Percentiles rank a stretch among this genome's conserved stretches.
Evolutionary conservation across 768 basidiomycete genomes (phyloP).

Genomic region (Leccinum ochraceum): DNA sequence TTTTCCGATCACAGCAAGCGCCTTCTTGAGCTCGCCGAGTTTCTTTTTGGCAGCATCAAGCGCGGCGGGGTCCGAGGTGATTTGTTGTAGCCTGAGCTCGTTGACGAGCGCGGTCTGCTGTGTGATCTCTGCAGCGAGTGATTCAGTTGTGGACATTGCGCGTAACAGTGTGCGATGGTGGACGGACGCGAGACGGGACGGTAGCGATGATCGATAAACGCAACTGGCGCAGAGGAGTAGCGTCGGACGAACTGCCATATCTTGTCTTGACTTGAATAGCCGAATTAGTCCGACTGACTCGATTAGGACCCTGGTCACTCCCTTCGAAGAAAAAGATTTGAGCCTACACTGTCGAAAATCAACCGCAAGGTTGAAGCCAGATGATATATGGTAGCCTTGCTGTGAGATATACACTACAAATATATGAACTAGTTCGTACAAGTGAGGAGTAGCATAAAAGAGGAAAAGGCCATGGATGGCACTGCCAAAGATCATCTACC

Average conservation of each 20-base stretch:
- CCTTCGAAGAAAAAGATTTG: background rate
- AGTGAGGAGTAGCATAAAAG: too few relatives aligned
- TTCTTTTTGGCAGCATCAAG: constrained; percentile 68
- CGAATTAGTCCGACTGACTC: constrained; percentile 24
- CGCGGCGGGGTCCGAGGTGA: constrained; percentile 43
- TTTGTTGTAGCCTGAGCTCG: constrained; percentile 53
- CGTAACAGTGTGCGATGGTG: constrained; percentile 14
- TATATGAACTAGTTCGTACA: too few relatives aligned
- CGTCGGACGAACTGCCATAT: background rate
- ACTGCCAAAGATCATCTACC: background rate
- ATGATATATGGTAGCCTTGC: too few relatives aligned
- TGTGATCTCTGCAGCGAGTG: constrained; percentile 56
- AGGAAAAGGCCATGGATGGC: too few relatives aligned
- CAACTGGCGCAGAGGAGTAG: constrained; percentile 1
- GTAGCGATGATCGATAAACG: constrained; percentile 37
- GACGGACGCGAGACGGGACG: constrained; percentile 12
- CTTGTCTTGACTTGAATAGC: background rate
- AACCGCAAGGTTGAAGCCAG: too few relatives aligned
- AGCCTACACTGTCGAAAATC: too few relatives aligned
- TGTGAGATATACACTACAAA: too few relatives aligned
- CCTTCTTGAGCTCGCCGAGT: constrained; percentile 68
- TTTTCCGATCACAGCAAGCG: constrained; percentile 44
- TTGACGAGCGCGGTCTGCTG: constrained; percentile 59
- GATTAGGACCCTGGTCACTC: constrained; percentile 28
- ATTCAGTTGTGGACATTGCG: constrained; percentile 43